Conservation (phyloP, 371 early-diverging fungal genomes). For the Apophysomyces trapeziformis region DNA sequence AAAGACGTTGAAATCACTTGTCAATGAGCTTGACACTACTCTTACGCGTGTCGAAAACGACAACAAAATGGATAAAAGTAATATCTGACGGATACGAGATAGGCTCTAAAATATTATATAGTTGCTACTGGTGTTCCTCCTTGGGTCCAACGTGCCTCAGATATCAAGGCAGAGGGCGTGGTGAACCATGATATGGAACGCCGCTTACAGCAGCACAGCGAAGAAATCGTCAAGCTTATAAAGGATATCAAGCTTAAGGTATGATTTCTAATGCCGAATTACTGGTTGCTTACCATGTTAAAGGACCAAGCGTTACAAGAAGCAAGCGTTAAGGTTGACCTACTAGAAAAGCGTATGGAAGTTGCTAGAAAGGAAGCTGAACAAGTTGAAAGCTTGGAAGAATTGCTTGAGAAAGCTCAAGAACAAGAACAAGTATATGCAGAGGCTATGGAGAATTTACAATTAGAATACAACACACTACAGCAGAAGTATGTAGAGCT, state of each 20-base stretch:
- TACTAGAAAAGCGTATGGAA: constrained; percentile 80
- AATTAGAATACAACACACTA: constrained; percentile 70
- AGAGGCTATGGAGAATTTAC: constrained; percentile 75
- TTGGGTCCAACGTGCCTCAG: constrained; percentile 82
- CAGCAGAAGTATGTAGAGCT: constrained; percentile 70
- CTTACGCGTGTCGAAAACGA: constrained; percentile 50
- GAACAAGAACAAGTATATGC: constrained; percentile 70
- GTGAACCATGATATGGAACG: constrained; percentile 79
- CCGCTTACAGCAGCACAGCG: constrained; percentile 75
- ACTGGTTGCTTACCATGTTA: background rate
- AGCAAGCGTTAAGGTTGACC: constrained; percentile 71
- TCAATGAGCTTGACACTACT: constrained; percentile 46
- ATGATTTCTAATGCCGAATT: background rate
- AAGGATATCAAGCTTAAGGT: constrained; percentile 73
- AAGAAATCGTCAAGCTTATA: constrained; percentile 76
- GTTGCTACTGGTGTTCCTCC: constrained; percentile 64
- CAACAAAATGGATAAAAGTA: constrained; percentile 55
- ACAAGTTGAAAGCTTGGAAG: constrained; percentile 66
- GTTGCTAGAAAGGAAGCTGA: constrained; percentile 70
- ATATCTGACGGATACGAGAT: constrained; percentile 11
- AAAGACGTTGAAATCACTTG: constrained; percentile 53
- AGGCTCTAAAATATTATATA: constrained; percentile 12
- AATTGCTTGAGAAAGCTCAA: constrained; percentile 57
- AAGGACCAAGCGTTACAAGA: constrained; percentile 81
- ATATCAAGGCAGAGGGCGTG: constrained; percentile 76